Conservation (phyloP, 495 filamentous ascomycete genomes). For the Penicillium ucsense region DNA sequence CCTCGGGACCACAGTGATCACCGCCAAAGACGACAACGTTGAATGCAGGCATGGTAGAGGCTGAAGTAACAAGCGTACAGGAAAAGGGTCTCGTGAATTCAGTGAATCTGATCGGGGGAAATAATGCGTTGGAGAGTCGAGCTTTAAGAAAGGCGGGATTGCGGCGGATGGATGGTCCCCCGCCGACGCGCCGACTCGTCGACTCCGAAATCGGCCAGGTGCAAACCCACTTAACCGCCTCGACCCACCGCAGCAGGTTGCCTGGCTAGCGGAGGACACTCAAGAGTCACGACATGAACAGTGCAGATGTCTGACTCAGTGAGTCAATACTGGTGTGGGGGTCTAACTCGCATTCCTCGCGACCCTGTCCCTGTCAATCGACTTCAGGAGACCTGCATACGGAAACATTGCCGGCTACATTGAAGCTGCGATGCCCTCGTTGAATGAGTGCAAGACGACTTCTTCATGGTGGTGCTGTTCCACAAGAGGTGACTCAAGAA, state of each 20-base stretch:
- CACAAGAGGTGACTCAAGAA: too few relatives aligned
- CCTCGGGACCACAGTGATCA: constrained; percentile 95
- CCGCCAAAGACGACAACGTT: constrained; percentile 68
- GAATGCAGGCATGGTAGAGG: constrained; percentile 33
- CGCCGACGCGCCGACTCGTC: constrained; percentile 11
- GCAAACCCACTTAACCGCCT: not conserved
- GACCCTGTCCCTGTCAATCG: too few relatives aligned
- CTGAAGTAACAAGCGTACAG: constrained; percentile 5
- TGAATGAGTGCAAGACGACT: too few relatives aligned
- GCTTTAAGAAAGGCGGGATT: constrained; percentile 21
- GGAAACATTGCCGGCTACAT: too few relatives aligned
- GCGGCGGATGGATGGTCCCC: constrained; percentile 9
- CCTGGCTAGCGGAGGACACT: too few relatives aligned
- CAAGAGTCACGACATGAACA: too few relatives aligned
- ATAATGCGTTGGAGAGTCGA: constrained; percentile 2
- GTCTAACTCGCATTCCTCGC: too few relatives aligned
- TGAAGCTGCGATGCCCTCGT: too few relatives aligned
- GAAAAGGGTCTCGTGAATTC: constrained; percentile 6
- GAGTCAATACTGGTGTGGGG: too few relatives aligned
- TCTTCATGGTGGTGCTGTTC: too few relatives aligned
- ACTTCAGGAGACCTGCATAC: too few relatives aligned
- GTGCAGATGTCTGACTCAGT: too few relatives aligned
- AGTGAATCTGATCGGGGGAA: constrained; percentile 7
- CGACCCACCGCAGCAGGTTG: not conserved
- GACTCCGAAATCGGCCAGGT: constrained; percentile 22